These are phyloP conservation scores for Lasiosphaeris hirsuta DNA, from an alignment of 495 filamentous ascomycete genomes.

Conservation along the genomic window DNA sequence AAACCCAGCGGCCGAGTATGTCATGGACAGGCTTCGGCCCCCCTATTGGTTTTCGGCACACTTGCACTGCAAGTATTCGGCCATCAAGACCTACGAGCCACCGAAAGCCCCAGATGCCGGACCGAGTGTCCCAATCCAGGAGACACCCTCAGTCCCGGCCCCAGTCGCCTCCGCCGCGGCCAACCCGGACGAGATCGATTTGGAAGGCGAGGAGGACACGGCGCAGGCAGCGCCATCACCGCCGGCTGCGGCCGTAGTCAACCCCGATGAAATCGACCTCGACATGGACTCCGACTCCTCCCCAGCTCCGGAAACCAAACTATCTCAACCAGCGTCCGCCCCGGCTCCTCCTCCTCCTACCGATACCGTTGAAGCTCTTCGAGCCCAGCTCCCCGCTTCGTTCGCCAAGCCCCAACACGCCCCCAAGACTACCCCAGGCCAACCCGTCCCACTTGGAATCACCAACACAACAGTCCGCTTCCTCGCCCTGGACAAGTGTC, in stretches of 20 bases:
- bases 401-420: constrained; percentile 46
- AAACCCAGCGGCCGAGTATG: constrained; percentile 68
- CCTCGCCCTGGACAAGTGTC: constrained; percentile 85
- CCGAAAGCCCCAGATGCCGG: constrained; percentile 22
- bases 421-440: constrained; percentile 36
- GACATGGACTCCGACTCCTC: constrained; percentile 48
- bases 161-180: background rate
- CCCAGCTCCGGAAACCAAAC: background rate
- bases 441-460: constrained; percentile 51
- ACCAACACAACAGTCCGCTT: constrained; percentile 77
- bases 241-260: constrained; percentile 13
- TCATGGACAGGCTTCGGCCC: constrained; percentile 77
- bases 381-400: constrained; percentile 63
- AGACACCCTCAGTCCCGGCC: constrained; percentile 2
- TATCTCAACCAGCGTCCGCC: background rate
- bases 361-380: constrained; percentile 52
- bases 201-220: constrained; percentile 18
- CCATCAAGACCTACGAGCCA: constrained; percentile 60
- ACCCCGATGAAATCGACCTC: constrained; percentile 55
- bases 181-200: constrained; percentile 17
- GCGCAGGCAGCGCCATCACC: background rate
- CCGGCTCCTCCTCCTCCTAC: background rate
- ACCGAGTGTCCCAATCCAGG: background rate
- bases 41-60: constrained; percentile 93
- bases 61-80: constrained; percentile 80